phyloP scores from a whole-genome alignment of 73 alveolate genomes.

The Symbiodinium natans region DNA sequence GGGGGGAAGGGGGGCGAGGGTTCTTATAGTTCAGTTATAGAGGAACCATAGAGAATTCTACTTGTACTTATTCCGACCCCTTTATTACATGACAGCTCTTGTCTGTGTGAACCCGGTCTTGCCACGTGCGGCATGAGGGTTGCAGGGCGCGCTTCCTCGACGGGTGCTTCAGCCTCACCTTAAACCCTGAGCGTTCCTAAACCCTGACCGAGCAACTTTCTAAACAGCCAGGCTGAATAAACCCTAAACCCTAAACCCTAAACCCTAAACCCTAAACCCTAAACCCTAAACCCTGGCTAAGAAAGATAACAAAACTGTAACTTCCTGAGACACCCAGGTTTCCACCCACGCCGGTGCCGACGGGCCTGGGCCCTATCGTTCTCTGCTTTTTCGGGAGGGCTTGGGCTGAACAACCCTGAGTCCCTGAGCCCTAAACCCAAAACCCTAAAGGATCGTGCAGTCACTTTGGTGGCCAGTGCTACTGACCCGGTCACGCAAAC shows the following conservation, averaged over 20 bases:
- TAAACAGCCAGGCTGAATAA: no score
- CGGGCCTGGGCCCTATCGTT: neutral
- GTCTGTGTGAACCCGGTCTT: no score
- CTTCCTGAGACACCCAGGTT: neutral
- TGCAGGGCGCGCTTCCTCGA: no score
- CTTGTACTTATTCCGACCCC: no score
- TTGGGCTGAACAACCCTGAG: neutral
- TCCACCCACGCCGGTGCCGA: constrained; percentile 1
- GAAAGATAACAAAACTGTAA: no score
- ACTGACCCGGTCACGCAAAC: no score
- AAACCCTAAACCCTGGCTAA: neutral
- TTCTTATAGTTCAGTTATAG: no score
- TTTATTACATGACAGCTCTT: no score
- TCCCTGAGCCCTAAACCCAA: neutral
- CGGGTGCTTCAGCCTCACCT: neutral
- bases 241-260: neutral
- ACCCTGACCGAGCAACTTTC: neutral
- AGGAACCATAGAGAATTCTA: no score
- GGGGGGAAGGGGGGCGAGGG: no score
- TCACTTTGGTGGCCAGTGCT: no score
- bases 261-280: neutral
- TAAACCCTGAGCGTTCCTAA: neutral
- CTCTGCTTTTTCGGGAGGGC: neutral
- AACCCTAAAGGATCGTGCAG: neutral
- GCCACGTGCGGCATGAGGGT: no score